Evolutionary conservation across 805 yeast species (phyloP), one percentile per base, ranked within the genome.

Genomic region (Wickerhamomyces silvicola): DNA sequence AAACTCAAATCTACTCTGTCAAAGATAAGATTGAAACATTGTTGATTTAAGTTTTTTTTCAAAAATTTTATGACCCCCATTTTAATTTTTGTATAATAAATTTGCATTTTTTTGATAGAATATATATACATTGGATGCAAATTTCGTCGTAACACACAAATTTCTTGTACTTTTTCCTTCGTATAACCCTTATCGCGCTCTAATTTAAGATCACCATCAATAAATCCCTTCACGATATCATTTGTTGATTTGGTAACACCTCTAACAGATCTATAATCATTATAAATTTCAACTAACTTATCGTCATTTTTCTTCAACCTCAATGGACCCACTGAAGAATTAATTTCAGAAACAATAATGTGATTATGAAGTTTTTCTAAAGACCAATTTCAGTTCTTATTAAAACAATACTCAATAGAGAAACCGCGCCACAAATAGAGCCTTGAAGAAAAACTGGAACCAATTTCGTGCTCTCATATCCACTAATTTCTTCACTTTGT

Each of bases 11-110:
- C 70, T 87, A 83, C 68, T 84, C 84, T 60, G 87, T 90, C 68
- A 92, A 92, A 85, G 97, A 92, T 74, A 88, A 90, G 83, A 90
- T 92, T 66, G 99, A 92, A 74, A 85, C 96, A 52, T 77, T 92
- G 63, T 78, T 92, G 64, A 92, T 92, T 60, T 88, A 79, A 58
- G 41, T 24, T 11, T 31, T 12, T n/a, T 21, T 37, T 24, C 30
- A 20, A 27, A 11, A 25, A 10, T 26, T n/a, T n/a, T n/a, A n/a
- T n/a, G n/a, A n/a, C n/a, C n/a, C n/a, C n/a, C n/a, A n/a, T n/a
- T n/a, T n/a, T n/a, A n/a, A n/a, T n/a, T n/a, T n/a, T n/a, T n/a
- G n/a, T n/a, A n/a, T n/a, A n/a, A n/a, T n/a, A n/a, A n/a, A n/a
- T n/a, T n/a, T n/a, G n/a, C n/a, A n/a, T n/a, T n/a, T n/a, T n/a